These are phyloP conservation scores for Chiua virens DNA, from an alignment of 768 basidiomycete genomes.

Conservation along the genomic window DNA sequence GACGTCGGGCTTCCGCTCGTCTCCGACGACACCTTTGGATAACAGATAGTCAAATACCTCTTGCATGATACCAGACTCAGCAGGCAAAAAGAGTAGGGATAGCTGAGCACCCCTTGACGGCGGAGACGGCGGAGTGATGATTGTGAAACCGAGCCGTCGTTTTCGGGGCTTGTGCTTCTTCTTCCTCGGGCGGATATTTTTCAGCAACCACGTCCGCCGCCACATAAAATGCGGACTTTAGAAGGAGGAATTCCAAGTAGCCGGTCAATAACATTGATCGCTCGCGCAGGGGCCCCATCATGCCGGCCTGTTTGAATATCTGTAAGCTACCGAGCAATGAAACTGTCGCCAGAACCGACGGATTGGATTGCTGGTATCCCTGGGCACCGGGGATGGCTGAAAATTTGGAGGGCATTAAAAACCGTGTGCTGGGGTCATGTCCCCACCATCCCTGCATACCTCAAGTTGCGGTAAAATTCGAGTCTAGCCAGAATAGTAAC, in stretches of 20 bases:
- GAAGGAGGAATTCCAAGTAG: constrained; percentile 64
- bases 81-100: constrained; percentile 77
- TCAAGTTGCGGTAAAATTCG: constrained; percentile 32
- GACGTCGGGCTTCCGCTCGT: constrained; percentile 89
- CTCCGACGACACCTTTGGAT: constrained; percentile 80
- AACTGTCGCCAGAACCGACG: constrained; percentile 75
- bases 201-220: constrained; percentile 36
- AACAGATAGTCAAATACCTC: constrained; percentile 60
- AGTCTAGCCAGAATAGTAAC: constrained; percentile 9
- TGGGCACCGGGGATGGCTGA: constrained; percentile 86
- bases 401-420: constrained; percentile 85
- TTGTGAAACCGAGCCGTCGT: constrained; percentile 66
- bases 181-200: constrained; percentile 25
- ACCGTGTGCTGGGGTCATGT: constrained; percentile 82
- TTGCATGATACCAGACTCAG: constrained; percentile 61
- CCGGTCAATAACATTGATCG: constrained; percentile 73
- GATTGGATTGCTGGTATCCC: constrained; percentile 96
- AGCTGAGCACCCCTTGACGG: constrained; percentile 81
- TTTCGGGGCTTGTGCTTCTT: constrained; percentile 14
- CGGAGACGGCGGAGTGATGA: constrained; percentile 79
- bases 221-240: constrained; percentile 63
- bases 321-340: constrained; percentile 83
- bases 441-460: constrained; percentile 99
- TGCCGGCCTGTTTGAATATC: constrained; percentile 76
- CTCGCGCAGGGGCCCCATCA: constrained; percentile 64